Conservation (phyloP, 257 asterid genomes). For the Thymus quinquecostatus region DNA sequence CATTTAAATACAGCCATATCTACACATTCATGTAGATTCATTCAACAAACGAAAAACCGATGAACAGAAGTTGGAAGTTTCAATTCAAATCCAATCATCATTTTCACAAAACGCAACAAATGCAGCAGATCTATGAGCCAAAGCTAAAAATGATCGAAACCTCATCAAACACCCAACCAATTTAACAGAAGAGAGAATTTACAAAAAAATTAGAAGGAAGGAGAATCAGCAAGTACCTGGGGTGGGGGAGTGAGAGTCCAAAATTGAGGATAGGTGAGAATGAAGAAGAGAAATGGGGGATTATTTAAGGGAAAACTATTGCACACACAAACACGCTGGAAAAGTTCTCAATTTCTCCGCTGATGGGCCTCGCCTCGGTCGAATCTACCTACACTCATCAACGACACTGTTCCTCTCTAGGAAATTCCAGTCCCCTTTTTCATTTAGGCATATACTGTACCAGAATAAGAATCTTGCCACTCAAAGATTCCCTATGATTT, state of each 20-base stretch:
- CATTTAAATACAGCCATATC: background rate
- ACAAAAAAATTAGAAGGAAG: background rate
- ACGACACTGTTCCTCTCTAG: background rate
- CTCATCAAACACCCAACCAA: background rate
- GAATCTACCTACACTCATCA: slow-evolving; percentile 33
- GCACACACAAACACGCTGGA: slow-evolving; percentile 24
- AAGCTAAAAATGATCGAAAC: background rate
- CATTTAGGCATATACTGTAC: background rate
- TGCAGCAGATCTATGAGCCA: too few relatives aligned
- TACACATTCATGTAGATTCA: background rate
- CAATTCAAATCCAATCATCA: background rate
- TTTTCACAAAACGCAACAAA: background rate
- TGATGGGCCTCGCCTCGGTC: slow-evolving; percentile 37
- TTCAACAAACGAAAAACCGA: background rate
- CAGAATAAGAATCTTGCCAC: slow-evolving; percentile 20
- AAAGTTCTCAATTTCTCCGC: slow-evolving; percentile 39
- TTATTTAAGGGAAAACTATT: background rate
- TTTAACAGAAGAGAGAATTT: background rate
- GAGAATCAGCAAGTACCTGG: slow-evolving; percentile 25
- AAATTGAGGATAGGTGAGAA: slow-evolving; percentile 16
- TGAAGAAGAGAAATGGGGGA: background rate
- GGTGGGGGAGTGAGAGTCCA: background rate
- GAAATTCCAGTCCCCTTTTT: background rate
- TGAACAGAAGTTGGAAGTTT: background rate
- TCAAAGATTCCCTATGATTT: slow-evolving; percentile 18